Conservation (phyloP, 495 filamentous ascomycete species). For the Aspergillus egyptiacus region DNA sequence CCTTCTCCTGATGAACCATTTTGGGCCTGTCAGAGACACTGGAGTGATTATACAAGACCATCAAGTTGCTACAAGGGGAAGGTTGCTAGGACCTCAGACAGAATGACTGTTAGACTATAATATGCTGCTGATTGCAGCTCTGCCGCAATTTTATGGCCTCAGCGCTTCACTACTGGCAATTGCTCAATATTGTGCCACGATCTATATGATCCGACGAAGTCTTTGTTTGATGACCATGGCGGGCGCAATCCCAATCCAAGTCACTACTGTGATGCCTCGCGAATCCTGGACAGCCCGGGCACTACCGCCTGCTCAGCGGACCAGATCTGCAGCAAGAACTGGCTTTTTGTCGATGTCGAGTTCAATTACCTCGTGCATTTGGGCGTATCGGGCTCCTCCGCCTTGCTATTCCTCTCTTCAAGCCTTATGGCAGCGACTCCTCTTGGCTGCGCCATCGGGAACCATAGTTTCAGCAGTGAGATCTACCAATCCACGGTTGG, state of each 20-base stretch:
- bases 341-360: neutral
- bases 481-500: neutral
- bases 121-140: too few relatives aligned
- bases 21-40: too few relatives aligned
- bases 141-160: too few relatives aligned
- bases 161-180: too few relatives aligned
- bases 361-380: neutral
- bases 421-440: neutral
- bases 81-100: too few relatives aligned
- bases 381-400: neutral
- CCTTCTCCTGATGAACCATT: too few relatives aligned
- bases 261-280: neutral
- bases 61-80: too few relatives aligned
- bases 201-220: neutral
- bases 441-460: neutral
- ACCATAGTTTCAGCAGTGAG: neutral
- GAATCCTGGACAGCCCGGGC: neutral
- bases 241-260: neutral
- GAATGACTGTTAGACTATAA: too few relatives aligned
- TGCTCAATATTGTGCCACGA: neutral
- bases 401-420: neutral
- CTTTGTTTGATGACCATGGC: neutral
- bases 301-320: neutral
- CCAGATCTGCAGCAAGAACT: neutral
- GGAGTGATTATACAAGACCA: too few relatives aligned